Conservation (phyloP, 129 eudicot genomes). For the Artemisia annua region DNA sequence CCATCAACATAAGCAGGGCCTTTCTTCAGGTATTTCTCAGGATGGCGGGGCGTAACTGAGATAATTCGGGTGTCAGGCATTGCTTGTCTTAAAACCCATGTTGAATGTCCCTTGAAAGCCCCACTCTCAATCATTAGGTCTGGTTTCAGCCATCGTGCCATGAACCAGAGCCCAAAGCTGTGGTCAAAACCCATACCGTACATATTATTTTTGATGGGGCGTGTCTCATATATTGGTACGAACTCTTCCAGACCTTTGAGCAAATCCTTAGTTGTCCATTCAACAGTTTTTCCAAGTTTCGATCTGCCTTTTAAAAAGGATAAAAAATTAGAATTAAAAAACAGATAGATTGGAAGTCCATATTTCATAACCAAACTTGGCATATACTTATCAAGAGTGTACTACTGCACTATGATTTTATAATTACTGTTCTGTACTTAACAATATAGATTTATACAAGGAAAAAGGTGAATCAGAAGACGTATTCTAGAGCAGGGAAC, state of each 20-base stretch:
- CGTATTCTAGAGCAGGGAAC: no score
- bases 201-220: conserved; percentile 91
- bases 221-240: conserved; percentile 79
- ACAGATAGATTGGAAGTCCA: background rate
- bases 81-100: conserved; percentile 96
- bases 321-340: background rate
- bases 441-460: no score
- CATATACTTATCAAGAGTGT: background rate
- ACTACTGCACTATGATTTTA: no score
- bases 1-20: conserved; percentile 94
- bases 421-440: no score
- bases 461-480: no score
- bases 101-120: conserved; percentile 96
- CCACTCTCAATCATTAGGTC: conserved; percentile 96
- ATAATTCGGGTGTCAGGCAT: conserved; percentile 82
- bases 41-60: conserved; percentile 92
- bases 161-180: conserved; percentile 98
- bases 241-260: conserved; percentile 84
- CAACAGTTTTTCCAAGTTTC: conserved; percentile 83
- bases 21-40: conserved; percentile 85
- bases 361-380: background rate
- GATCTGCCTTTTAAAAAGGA: conserved; percentile 94
- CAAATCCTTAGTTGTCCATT: conserved; percentile 91
- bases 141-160: conserved; percentile 86
- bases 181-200: conserved; percentile 97